Conservation (phyloP, 208 protist species). For the Angomonas ambiguus region DNA sequence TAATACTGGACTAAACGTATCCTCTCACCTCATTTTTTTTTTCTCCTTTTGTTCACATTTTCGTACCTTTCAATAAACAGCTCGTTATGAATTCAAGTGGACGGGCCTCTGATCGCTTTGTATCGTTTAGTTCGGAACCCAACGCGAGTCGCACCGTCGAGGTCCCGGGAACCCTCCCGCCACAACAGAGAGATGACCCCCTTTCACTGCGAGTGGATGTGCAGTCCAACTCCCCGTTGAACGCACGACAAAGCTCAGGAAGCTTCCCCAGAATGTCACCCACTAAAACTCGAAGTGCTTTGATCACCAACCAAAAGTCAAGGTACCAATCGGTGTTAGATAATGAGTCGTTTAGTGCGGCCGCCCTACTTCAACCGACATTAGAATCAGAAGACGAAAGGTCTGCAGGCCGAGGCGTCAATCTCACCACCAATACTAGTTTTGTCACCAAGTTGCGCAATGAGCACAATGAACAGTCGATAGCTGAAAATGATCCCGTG, state of each 20-base stretch:
- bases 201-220: not conserved
- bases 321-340: conserved; percentile 23
- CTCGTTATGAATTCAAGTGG: not conserved
- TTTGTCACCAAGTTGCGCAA: not conserved
- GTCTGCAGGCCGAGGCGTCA: no score
- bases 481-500: not conserved
- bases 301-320: conserved; percentile 17
- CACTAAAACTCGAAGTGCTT: conserved; percentile 19
- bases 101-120: no score
- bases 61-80: no score
- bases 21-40: no score
- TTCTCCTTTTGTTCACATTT: no score
- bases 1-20: no score
- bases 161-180: not conserved
- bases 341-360: conserved; percentile 1
- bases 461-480: not conserved
- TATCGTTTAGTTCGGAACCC: not conserved
- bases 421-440: not conserved
- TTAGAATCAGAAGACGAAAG: no score
- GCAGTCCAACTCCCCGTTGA: not conserved
- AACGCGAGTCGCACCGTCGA: not conserved
- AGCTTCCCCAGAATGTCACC: not conserved
- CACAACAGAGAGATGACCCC: not conserved
- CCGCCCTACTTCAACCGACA: not conserved
- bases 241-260: not conserved